These are phyloP conservation scores for Kalanchoe fedtschenkoi DNA, from an alignment of 164 flowering plant genomes.

Conservation along the genomic window DNA sequence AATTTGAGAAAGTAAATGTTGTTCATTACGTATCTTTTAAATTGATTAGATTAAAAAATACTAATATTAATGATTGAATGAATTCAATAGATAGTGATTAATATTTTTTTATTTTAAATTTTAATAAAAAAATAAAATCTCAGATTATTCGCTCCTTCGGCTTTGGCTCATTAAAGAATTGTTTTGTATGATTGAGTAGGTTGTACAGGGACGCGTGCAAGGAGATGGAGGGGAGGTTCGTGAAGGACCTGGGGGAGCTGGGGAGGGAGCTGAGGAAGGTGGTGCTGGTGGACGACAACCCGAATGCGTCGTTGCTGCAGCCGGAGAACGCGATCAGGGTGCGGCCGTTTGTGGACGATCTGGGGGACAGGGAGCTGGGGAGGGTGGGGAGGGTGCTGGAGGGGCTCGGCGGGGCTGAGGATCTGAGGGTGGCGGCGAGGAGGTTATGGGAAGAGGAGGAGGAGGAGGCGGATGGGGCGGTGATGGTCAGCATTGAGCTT, in stretches of 20 bases:
- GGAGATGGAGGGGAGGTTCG: constrained; percentile 44
- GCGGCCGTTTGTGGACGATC: constrained; percentile 47
- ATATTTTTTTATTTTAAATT: too few relatives aligned
- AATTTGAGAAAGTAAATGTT: too few relatives aligned
- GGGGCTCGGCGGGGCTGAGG: constrained; percentile 28
- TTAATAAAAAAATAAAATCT: too few relatives aligned
- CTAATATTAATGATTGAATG: too few relatives aligned
- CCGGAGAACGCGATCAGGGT: constrained; percentile 68
- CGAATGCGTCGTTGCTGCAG: constrained; percentile 45
- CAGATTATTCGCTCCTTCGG: too few relatives aligned
- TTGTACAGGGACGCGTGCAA: constrained; percentile 71
- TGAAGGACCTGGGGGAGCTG: constrained; percentile 55
- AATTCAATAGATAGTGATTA: too few relatives aligned
- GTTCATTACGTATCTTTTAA: too few relatives aligned
- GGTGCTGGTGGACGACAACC: constrained; percentile 77
- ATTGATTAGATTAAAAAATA: too few relatives aligned
- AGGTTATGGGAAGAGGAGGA: constrained; percentile 8
- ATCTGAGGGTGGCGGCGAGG: constrained; percentile 59
- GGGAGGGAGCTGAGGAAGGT: constrained; percentile 62
- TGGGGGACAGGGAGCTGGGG: constrained; percentile 41
- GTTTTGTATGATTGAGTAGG: too few relatives aligned
- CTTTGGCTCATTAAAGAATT: too few relatives aligned
- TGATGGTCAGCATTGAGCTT: too few relatives aligned
- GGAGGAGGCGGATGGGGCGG: background rate
- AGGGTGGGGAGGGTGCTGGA: constrained; percentile 39